A percentile compares a stretch with the other conserved stretches of the same genome.
Evolutionary conservation across 2,329 filamentous ascomycete genomes (phyloP).

Genomic region (Dendryphion nanum): DNA sequence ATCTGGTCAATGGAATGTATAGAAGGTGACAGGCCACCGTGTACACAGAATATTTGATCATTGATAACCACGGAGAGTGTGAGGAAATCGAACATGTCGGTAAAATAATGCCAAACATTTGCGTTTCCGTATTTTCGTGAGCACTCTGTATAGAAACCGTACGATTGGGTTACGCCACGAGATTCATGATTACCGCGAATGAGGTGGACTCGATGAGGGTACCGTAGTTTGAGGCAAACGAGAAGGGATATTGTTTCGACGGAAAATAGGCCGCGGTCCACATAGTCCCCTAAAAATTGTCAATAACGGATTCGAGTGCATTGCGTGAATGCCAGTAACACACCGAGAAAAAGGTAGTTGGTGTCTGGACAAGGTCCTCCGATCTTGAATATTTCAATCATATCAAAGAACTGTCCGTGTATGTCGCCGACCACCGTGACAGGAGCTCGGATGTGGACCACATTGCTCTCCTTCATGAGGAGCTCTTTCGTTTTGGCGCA

Average conservation of each 20-base stretch:
- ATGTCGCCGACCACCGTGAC: constrained; percentile 98
- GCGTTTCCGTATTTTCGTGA: constrained; percentile 97
- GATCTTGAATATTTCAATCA: constrained; percentile 99
- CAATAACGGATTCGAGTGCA: constrained; percentile 3
- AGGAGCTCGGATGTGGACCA: constrained; percentile 92
- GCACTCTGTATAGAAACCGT: constrained; percentile 98
- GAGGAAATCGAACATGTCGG: constrained; percentile 99
- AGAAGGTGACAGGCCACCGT: constrained; percentile 69
- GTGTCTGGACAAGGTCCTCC: constrained; percentile 96
- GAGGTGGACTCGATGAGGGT: constrained; percentile 90
- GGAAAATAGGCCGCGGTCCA: constrained; percentile 96
- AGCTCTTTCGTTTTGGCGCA: constrained; percentile 99
- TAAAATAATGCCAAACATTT: constrained; percentile 99
- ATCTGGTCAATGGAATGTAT: constrained; percentile 99
- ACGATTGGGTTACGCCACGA: constrained; percentile 95
- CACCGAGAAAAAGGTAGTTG: constrained; percentile 96
- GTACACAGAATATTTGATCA: constrained; percentile 98
- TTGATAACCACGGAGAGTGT: constrained; percentile 97
- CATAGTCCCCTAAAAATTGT: constrained; percentile 74
- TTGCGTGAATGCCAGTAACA: constrained; percentile 16
- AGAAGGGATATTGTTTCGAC: constrained; percentile 98
- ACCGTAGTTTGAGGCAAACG: constrained; percentile 94
- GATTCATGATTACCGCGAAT: constrained; percentile 99
- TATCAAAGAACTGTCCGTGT: constrained; percentile 97
- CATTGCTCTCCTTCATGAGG: constrained; percentile 99